Evolutionary conservation across 2,329 filamentous ascomycete species (phyloP).

Genomic region (Pseudocercospora fijiensis): DNA sequence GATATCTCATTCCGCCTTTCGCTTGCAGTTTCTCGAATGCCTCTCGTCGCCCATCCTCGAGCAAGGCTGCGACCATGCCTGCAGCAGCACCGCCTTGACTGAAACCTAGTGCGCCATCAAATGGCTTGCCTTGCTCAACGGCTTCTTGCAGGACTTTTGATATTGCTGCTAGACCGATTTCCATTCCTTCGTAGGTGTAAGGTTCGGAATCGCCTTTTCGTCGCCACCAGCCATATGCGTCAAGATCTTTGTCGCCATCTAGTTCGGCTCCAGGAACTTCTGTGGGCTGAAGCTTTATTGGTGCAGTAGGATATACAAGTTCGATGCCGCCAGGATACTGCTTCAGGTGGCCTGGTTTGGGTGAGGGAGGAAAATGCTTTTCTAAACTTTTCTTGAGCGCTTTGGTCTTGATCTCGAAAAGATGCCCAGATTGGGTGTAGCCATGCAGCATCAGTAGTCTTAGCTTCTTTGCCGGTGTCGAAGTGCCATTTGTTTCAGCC

Average conservation of each 20-base stretch:
- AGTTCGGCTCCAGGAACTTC: constrained; percentile 60
- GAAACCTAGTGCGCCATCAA: constrained; percentile 80
- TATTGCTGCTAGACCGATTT: constrained; percentile 64
- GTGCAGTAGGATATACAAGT: constrained; percentile 50
- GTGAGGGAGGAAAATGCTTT: constrained; percentile 67
- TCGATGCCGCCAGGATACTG: constrained; percentile 43
- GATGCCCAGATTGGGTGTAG: constrained; percentile 83
- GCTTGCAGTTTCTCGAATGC: constrained; percentile 49
- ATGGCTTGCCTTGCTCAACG: constrained; percentile 56
- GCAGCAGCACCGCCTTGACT: constrained; percentile 75
- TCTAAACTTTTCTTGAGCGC: constrained; percentile 76
- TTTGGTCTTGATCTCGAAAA: constrained; percentile 86
- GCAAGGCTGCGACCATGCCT: constrained; percentile 67
- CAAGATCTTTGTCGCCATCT: constrained; percentile 44
- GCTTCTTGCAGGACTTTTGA: constrained; percentile 56
- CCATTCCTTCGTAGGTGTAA: constrained; percentile 64
- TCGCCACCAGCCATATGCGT: constrained; percentile 80
- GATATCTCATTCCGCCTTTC: constrained; percentile 53
- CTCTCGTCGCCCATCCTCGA: constrained; percentile 58
- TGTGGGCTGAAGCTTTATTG: constrained; percentile 43
- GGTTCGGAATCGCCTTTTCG: constrained; percentile 60
- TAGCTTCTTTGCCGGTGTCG: constrained; percentile 34
- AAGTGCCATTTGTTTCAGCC: constrained; percentile 14
- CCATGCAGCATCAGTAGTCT: constrained; percentile 59
- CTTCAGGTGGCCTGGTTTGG: constrained; percentile 45